A percentile compares a stretch with the other conserved stretches of the same genome.
phyloP scores from a whole-genome alignment of 2,329 filamentous ascomycete genomes.

The Pseudogymnoascus sp. region DNA sequence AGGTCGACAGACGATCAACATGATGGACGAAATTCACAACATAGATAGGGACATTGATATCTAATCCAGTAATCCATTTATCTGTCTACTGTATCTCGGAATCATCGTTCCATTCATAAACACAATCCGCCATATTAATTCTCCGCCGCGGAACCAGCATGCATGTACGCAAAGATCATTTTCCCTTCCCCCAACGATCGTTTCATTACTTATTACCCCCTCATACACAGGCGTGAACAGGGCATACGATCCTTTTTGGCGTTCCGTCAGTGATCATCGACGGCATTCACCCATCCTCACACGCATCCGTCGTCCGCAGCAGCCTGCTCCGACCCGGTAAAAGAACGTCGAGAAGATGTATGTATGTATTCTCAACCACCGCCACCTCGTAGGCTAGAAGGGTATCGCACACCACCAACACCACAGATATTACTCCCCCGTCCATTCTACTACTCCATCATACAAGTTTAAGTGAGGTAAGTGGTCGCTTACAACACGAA shows the following conservation, averaged over 20 bases:
- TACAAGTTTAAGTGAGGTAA: background rate
- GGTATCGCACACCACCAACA: background rate
- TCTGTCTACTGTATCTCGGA: constrained; percentile 1
- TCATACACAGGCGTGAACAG: background rate
- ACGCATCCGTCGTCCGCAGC: background rate
- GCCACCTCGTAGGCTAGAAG: background rate
- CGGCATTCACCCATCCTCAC: background rate
- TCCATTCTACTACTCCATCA: background rate
- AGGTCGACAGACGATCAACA: background rate
- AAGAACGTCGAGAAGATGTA: constrained; percentile 3
- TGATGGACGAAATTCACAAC: background rate
- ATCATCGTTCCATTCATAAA: background rate
- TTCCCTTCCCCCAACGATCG: background rate
- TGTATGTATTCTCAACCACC: background rate
- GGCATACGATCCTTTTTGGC: background rate
- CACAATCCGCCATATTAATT: background rate
- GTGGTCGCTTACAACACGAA: constrained; percentile 6
- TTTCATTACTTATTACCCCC: background rate
- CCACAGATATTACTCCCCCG: background rate
- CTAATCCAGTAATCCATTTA: constrained; percentile 2
- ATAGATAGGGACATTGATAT: background rate
- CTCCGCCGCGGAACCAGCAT: background rate
- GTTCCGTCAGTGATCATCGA: constrained; percentile 1
- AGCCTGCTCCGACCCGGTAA: background rate
- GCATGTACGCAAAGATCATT: background rate